Conservation (phyloP, 2,329 filamentous ascomycete species). For the Knoxdaviesia proteae region DNA sequence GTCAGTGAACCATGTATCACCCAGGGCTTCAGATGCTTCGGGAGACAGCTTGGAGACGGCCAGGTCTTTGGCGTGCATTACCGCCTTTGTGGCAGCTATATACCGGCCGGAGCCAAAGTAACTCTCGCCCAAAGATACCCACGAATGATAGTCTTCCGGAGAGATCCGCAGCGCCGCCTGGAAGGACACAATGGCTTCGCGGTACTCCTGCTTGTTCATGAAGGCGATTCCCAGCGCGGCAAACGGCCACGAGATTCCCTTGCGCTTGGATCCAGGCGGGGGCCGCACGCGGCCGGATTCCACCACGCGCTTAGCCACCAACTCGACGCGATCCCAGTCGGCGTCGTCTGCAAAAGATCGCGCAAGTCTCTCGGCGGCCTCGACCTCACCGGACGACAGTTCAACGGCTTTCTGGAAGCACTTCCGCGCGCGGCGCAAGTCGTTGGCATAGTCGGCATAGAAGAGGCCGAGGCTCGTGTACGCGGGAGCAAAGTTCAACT, state of each 20-base stretch:
- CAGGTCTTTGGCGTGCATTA: conserved; percentile 62
- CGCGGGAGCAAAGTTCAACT: conserved; percentile 71
- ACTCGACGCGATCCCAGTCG: conserved; percentile 93
- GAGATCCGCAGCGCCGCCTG: conserved; percentile 70
- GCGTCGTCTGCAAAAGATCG: conserved; percentile 69
- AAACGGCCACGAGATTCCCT: conserved; percentile 88
- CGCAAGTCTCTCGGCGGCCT: conserved; percentile 73
- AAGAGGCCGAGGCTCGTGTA: conserved; percentile 83
- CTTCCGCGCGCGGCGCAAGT: conserved; percentile 67
- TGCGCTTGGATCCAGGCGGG: conserved; percentile 78
- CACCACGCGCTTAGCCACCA: conserved; percentile 74
- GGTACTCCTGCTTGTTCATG: conserved; percentile 80
- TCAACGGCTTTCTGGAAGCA: conserved; percentile 97
- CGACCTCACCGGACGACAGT: conserved; percentile 66
- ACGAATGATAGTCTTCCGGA: conserved; percentile 80
- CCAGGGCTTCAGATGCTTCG: conserved; percentile 18
- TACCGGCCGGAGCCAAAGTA: conserved; percentile 89
- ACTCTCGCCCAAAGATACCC: conserved; percentile 90
- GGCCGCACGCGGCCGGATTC: conserved; percentile 87
- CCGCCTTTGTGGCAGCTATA: conserved; percentile 82
- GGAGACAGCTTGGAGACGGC: conserved; percentile 32
- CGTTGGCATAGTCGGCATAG: conserved; percentile 77
- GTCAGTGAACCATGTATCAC: conserved; percentile 81
- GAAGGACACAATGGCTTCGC: conserved; percentile 77
- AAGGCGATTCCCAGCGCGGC: conserved; percentile 86